Percentiles rank a stretch among this genome's conserved stretches.
Evolutionary conservation across 2,329 filamentous ascomycete genomes (phyloP).

Genomic region (Clarireedia paspali): DNA sequence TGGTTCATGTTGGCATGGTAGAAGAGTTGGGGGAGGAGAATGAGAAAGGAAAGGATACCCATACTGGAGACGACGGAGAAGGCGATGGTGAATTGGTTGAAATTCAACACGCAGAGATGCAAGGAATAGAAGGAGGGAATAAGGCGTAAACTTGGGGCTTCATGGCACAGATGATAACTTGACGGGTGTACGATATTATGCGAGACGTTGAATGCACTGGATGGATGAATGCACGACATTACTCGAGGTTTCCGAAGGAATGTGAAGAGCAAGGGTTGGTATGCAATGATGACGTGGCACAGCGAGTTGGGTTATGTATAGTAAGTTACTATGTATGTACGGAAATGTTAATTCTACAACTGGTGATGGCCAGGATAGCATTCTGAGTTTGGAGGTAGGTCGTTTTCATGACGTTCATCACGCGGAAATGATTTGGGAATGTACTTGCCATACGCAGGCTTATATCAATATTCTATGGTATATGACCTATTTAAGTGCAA

Average conservation of each 20-base stretch:
- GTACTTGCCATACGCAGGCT: slow-evolving; percentile 1
- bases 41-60: background rate
- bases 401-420: background rate
- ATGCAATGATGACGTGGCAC: background rate
- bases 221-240: background rate
- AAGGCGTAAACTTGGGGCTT: background rate
- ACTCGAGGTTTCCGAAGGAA: background rate
- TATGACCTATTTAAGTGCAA: background rate
- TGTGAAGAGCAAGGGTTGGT: background rate
- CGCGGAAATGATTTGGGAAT: background rate
- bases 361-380: background rate
- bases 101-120: slow-evolving; percentile 23
- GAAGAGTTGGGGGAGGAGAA: slow-evolving; percentile 1
- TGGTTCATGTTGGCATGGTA: slow-evolving; percentile 18
- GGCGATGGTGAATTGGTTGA: slow-evolving; percentile 21
- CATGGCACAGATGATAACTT: background rate
- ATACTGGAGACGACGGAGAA: slow-evolving; percentile 11
- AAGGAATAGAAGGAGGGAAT: slow-evolving; percentile 13
- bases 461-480: background rate
- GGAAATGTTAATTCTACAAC: background rate
- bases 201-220: background rate
- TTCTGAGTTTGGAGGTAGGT: background rate
- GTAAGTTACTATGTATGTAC: background rate
- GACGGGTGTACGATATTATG: slow-evolving; percentile 1
- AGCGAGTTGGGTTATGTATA: background rate